phyloP scores from a whole-genome alignment of 2,329 filamentous ascomycete genomes.

The Fusarium metavorans region DNA sequence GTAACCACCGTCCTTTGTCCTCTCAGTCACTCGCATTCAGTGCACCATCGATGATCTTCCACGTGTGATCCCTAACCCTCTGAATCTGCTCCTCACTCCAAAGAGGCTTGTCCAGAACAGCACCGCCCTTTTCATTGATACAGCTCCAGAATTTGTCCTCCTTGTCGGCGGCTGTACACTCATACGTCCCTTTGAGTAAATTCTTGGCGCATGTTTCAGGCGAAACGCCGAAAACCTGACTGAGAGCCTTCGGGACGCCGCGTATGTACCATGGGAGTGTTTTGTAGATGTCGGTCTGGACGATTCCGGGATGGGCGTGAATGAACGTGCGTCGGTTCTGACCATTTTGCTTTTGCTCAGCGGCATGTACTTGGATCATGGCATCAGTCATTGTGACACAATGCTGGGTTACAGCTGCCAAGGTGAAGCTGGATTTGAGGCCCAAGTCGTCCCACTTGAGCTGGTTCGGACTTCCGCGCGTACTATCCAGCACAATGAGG shows the following conservation, averaged over 20 bases:
- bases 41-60: constrained; percentile 44
- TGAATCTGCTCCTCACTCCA: constrained; percentile 45
- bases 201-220: constrained; percentile 45
- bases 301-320: constrained; percentile 55
- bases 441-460: constrained; percentile 56
- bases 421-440: constrained; percentile 50
- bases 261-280: constrained; percentile 49
- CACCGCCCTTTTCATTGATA: constrained; percentile 46
- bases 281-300: constrained; percentile 48
- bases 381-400: constrained; percentile 54
- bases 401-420: constrained; percentile 50
- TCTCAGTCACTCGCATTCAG: not conserved
- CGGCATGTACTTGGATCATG: constrained; percentile 51
- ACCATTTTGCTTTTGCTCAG: constrained; percentile 37
- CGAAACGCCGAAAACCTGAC: constrained; percentile 36
- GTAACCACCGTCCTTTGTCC: not conserved
- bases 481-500: constrained; percentile 52
- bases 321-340: constrained; percentile 48
- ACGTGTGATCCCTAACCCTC: constrained; percentile 48
- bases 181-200: constrained; percentile 40
- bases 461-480: constrained; percentile 46
- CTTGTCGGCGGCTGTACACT: constrained; percentile 19
- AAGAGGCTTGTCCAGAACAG: constrained; percentile 40
- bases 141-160: constrained; percentile 43
- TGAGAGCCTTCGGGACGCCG: constrained; percentile 11